Percentiles rank a stretch among this genome's conserved stretches.
phyloP scores from a whole-genome alignment of 371 early-diverging fungal species.

The Syncephalastrum contaminatum region DNA sequence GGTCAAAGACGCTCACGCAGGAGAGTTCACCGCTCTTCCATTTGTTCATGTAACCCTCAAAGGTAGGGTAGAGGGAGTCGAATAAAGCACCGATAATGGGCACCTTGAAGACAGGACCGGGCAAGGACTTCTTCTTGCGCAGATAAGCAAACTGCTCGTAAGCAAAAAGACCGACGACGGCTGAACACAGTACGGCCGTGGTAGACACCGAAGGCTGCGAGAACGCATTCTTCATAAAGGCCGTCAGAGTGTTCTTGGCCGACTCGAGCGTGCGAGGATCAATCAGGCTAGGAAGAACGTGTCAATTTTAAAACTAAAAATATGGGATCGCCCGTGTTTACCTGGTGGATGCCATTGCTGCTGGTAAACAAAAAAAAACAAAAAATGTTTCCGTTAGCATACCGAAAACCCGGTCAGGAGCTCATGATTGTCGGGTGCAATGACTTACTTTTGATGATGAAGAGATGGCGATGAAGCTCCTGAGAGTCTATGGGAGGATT shows the following conservation, averaged over 20 bases:
- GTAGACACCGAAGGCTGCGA: conserved; percentile 35
- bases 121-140: conserved; percentile 48
- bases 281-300: conserved; percentile 26
- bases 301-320: background rate
- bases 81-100: conserved; percentile 55
- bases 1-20: conserved; percentile 53
- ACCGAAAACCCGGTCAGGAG: background rate
- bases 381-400: background rate
- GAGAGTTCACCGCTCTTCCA: conserved; percentile 59
- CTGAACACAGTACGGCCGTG: conserved; percentile 41
- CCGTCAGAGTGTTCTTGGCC: conserved; percentile 36
- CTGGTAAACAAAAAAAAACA: too few species aligned
- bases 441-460: background rate
- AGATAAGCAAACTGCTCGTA: conserved; percentile 52
- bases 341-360: too few species aligned
- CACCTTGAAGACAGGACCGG: conserved; percentile 49
- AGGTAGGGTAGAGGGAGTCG: conserved; percentile 54
- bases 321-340: background rate
- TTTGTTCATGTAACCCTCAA: conserved; percentile 54
- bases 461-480: too few species aligned
- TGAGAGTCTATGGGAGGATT: too few species aligned
- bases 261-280: conserved; percentile 48
- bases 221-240: conserved; percentile 36
- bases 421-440: conserved; percentile 2
- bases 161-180: conserved; percentile 46